These are phyloP conservation scores for Priceomyces haplophilus DNA, from an alignment of 805 yeast species.

Conservation along the genomic window DNA sequence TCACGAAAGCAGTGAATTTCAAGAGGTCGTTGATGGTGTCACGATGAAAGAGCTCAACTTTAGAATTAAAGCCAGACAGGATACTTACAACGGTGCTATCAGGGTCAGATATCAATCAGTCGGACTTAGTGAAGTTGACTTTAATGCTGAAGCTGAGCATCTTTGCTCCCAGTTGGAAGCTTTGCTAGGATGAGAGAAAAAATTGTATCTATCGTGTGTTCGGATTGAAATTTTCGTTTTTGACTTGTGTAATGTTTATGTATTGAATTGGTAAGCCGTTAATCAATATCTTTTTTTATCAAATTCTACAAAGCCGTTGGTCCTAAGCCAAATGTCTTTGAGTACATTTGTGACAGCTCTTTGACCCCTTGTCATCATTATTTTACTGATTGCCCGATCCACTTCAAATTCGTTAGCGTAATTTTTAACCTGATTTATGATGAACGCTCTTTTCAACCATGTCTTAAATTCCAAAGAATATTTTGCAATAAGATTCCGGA, in stretches of 20 bases:
- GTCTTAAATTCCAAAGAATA: conserved; percentile 45
- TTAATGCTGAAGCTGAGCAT: conserved; percentile 55
- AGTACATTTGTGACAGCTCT: conserved; percentile 57
- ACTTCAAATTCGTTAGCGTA: conserved; percentile 31
- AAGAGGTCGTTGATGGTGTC: conserved; percentile 42
- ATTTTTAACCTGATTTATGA: conserved; percentile 11
- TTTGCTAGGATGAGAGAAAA: conserved; percentile 9
- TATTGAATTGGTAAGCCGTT: not conserved
- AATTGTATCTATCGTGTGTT: not conserved
- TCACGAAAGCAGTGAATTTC: conserved; percentile 43
- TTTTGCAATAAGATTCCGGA: conserved; percentile 47
- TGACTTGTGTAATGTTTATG: not conserved
- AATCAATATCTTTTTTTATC: conserved; percentile 7
- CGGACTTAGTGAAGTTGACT: conserved; percentile 52
- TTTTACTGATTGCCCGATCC: conserved; percentile 45
- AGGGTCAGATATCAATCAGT: conserved; percentile 73
- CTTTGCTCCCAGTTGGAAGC: conserved; percentile 47
- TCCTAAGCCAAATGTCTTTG: conserved; percentile 62
- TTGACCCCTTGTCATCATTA: conserved; percentile 63
- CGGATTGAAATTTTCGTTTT: not conserved
- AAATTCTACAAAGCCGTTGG: conserved; percentile 53
- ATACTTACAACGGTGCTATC: conserved; percentile 73
- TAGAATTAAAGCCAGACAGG: conserved; percentile 78
- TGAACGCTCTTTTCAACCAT: conserved; percentile 35
- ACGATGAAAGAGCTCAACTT: conserved; percentile 71